A percentile compares a stretch with the other conserved stretches of the same genome.
Conservation (phyloP, 169 alveolate genomes). For the Eimeria praecox region DNA sequence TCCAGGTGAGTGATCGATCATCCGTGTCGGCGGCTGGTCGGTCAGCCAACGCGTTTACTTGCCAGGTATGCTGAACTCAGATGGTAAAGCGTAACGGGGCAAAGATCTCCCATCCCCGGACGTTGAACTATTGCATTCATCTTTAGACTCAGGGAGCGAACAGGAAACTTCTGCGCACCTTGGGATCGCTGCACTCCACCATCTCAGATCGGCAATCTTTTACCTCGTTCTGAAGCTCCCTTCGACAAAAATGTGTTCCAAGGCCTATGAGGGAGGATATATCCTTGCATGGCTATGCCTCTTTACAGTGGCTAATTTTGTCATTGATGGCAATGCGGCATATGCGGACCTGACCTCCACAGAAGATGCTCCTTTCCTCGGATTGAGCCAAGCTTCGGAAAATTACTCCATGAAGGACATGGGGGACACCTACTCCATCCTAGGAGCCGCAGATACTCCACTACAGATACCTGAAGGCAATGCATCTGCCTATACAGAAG, state of each 20-base stretch:
- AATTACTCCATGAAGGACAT: neutral
- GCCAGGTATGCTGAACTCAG: neutral
- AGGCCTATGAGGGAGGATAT: neutral
- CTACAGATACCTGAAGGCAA: neutral
- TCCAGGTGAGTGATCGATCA: conserved; percentile 13
- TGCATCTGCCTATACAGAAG: neutral
- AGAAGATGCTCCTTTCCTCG: neutral
- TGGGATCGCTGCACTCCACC: neutral
- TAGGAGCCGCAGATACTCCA: neutral
- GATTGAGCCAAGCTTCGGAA: neutral
- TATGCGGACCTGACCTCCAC: conserved; percentile 13
- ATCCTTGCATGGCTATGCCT: neutral
- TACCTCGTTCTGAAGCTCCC: neutral
- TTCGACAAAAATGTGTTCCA: conserved; percentile 18
- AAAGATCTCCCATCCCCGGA: neutral
- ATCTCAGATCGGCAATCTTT: neutral
- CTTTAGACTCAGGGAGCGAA: neutral
- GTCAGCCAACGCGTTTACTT: neutral
- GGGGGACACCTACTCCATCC: neutral
- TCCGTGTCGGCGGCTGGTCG: conserved; percentile 1
- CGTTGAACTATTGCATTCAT: neutral
- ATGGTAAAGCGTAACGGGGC: neutral
- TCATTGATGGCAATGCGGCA: neutral
- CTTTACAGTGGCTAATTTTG: neutral
- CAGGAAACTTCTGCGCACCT: neutral